Conservation (phyloP, 192 early-diverging fungal genomes). For the Cetraspora pellucida region DNA sequence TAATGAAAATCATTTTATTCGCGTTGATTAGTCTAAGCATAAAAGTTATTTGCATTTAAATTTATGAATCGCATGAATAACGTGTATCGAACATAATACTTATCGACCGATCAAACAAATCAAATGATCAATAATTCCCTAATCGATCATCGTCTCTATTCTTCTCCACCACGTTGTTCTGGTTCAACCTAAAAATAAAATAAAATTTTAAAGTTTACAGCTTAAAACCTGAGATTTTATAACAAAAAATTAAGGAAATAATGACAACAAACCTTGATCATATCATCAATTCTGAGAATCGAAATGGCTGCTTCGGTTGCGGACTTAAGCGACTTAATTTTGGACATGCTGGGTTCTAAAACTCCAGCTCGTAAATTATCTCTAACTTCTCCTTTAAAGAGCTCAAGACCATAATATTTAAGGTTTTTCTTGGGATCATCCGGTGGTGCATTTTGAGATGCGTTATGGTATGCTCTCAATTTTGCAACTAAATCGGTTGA, state of each 20-base stretch:
- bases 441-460: constrained; percentile 73
- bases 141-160: no score
- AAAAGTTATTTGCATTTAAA: no score
- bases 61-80: no score
- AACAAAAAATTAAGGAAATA: not conserved
- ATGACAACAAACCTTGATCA: constrained; percentile 64
- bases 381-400: constrained; percentile 89
- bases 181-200: constrained; percentile 40
- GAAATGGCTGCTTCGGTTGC: constrained; percentile 99
- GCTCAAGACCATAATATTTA: constrained; percentile 91
- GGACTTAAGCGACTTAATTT: constrained; percentile 95
- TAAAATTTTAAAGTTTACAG: not conserved
- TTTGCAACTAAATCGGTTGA: constrained; percentile 96
- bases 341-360: constrained; percentile 96
- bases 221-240: not conserved
- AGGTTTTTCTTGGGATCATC: constrained; percentile 75
- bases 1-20: no score
- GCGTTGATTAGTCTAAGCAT: no score
- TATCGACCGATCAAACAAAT: no score
- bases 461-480: constrained; percentile 94
- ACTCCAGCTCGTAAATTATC: constrained; percentile 95
- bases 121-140: no score
- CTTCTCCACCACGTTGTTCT: constrained; percentile 48
- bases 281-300: constrained; percentile 94
- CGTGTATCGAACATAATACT: no score